Percentiles rank a stretch among this genome's conserved stretches.
phyloP scores from a whole-genome alignment of 768 basidiomycete species.

The Kwoniella dendrophila region DNA sequence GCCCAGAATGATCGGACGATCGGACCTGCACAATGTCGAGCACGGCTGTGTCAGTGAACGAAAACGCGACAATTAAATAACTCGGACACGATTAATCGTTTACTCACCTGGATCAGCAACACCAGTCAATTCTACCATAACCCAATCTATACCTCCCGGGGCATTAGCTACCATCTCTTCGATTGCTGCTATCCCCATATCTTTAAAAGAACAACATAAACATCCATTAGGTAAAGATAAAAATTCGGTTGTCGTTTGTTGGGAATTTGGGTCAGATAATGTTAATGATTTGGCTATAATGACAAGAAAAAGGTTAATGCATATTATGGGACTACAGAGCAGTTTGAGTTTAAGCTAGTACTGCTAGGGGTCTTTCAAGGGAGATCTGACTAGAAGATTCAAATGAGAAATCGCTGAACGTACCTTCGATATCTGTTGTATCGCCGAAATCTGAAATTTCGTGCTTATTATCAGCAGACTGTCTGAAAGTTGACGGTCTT shows the following conservation, averaged over 20 bases:
- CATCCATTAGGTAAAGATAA: constrained; percentile 95
- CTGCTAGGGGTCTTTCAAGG: not conserved
- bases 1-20: constrained; percentile 58
- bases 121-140: constrained; percentile 92
- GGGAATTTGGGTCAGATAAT: constrained; percentile 63
- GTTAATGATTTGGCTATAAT: constrained; percentile 80
- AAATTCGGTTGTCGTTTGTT: constrained; percentile 70
- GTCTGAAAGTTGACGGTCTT: not conserved
- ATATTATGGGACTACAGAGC: not conserved
- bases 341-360: not conserved
- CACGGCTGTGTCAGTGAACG: not conserved
- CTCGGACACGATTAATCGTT: not conserved
- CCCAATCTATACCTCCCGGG: constrained; percentile 70
- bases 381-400: not conserved
- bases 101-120: constrained; percentile 85
- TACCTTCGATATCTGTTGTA: constrained; percentile 94
- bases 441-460: constrained; percentile 70
- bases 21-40: constrained; percentile 29
- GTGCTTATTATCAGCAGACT: not conserved
- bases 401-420: constrained; percentile 6
- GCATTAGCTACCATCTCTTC: constrained; percentile 65
- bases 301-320: not conserved
- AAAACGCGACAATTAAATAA: not conserved
- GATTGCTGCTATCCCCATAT: constrained; percentile 87
- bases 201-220: constrained; percentile 97